Evolutionary conservation across 257 asterid species (phyloP).

Genomic region (Solanum virginianum): DNA sequence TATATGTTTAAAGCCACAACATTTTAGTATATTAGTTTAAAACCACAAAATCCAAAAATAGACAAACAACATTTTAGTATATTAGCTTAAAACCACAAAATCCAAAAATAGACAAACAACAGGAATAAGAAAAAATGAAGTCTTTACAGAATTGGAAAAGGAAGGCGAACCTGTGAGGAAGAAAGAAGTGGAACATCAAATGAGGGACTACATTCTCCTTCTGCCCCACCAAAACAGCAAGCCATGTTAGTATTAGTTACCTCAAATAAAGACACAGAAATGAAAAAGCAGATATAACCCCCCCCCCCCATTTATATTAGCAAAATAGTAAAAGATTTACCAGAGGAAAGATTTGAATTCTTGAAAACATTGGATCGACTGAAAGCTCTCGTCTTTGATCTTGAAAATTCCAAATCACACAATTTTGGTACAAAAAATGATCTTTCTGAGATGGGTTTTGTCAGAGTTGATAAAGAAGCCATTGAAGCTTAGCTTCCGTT

Average conservation of each 20-base stretch:
- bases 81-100: too few relatives aligned
- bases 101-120: neutral
- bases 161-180: constrained; percentile 57
- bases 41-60: too few relatives aligned
- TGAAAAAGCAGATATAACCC: too few relatives aligned
- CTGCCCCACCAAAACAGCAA: constrained; percentile 6
- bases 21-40: too few relatives aligned
- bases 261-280: too few relatives aligned
- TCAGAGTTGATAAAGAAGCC: constrained; percentile 25
- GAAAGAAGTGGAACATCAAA: constrained; percentile 54
- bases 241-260: neutral
- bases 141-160: neutral
- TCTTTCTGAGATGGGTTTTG: constrained; percentile 28
- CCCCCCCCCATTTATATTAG: neutral
- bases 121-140: neutral
- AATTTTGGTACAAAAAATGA: constrained; percentile 4
- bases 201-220: constrained; percentile 13
- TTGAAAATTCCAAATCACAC: constrained; percentile 15
- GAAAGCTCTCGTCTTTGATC: constrained; percentile 11
- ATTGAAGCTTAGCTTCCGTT: neutral
- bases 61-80: too few relatives aligned
- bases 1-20: too few relatives aligned
- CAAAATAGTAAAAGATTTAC: constrained; percentile 16
- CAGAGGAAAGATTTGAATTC: constrained; percentile 33
- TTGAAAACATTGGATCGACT: constrained; percentile 13